phyloP scores from a whole-genome alignment of 768 basidiomycete species.

The Tricholoma sp. region DNA sequence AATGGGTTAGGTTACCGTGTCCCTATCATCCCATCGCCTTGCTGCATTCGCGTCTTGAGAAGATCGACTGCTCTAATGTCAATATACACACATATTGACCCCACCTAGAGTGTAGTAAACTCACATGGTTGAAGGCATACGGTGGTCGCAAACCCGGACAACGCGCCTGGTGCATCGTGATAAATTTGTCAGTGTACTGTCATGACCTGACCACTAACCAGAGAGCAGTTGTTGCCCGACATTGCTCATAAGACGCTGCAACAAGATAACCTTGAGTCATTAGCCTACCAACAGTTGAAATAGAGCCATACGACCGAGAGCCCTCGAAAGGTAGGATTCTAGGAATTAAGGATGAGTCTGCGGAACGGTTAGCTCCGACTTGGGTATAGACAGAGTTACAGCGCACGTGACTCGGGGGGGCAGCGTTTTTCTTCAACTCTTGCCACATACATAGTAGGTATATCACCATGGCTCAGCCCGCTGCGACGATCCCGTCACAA shows the following conservation, averaged over 20 bases:
- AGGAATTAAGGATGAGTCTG: background rate
- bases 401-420: conserved; percentile 5
- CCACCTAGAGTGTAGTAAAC: conserved; percentile 17
- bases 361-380: background rate
- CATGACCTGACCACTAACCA: conserved; percentile 32
- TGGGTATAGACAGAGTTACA: no score
- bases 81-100: background rate
- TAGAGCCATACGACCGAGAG: background rate
- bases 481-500: conserved; percentile 45
- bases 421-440: no score
- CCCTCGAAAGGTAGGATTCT: background rate
- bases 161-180: conserved; percentile 45
- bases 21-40: conserved; percentile 50
- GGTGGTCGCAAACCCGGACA: conserved; percentile 76
- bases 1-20: conserved; percentile 21
- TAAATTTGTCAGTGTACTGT: background rate
- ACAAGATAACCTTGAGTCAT: background rate
- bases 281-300: background rate
- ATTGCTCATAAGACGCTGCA: conserved; percentile 49
- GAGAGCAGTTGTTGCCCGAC: conserved; percentile 63
- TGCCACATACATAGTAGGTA: no score
- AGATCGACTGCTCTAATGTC: conserved; percentile 62
- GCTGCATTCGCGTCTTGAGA: conserved; percentile 88
- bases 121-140: conserved; percentile 73
- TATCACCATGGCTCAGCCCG: conserved; percentile 10